phyloP scores from a whole-genome alignment of 345 rosid species.

The Clarkia xantiana region DNA sequence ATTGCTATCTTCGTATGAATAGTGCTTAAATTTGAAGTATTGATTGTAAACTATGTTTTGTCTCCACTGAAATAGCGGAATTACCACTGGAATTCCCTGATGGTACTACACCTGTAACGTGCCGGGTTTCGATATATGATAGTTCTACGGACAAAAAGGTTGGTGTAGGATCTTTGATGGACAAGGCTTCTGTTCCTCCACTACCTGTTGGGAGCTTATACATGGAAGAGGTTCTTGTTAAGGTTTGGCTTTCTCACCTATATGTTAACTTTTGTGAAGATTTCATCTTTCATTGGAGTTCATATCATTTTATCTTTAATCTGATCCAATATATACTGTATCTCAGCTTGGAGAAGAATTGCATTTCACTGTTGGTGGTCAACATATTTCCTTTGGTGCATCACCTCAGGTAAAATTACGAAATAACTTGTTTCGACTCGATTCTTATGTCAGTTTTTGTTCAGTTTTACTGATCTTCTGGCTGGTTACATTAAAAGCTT shows the following conservation, averaged over 20 bases:
- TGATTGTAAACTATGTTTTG: conserved; percentile 4
- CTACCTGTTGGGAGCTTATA: conserved; percentile 63
- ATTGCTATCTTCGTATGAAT: conserved; percentile 2
- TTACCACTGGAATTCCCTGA: conserved; percentile 93
- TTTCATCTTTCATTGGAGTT: too few species aligned
- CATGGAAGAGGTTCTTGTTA: conserved; percentile 89
- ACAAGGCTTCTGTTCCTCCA: conserved; percentile 74
- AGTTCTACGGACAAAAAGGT: conserved; percentile 74
- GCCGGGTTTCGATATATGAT: conserved; percentile 82
- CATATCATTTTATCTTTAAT: background rate
- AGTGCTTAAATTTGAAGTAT: conserved; percentile 3
- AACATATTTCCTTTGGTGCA: conserved; percentile 87
- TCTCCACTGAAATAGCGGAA: conserved; percentile 47
- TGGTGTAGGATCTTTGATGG: conserved; percentile 75
- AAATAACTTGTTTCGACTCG: too few species aligned
- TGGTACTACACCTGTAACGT: conserved; percentile 96
- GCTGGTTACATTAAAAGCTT: too few species aligned
- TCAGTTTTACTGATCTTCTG: too few species aligned
- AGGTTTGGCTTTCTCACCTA: conserved; percentile 35
- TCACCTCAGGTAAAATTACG: conserved; percentile 92
- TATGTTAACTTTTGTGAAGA: background rate
- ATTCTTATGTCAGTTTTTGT: background rate
- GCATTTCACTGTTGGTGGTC: conserved; percentile 71
- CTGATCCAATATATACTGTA: background rate
- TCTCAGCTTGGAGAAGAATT: conserved; percentile 79